phyloP scores from a whole-genome alignment of 176 grass and related monocot species.

The Thinopyrum elongatum region DNA sequence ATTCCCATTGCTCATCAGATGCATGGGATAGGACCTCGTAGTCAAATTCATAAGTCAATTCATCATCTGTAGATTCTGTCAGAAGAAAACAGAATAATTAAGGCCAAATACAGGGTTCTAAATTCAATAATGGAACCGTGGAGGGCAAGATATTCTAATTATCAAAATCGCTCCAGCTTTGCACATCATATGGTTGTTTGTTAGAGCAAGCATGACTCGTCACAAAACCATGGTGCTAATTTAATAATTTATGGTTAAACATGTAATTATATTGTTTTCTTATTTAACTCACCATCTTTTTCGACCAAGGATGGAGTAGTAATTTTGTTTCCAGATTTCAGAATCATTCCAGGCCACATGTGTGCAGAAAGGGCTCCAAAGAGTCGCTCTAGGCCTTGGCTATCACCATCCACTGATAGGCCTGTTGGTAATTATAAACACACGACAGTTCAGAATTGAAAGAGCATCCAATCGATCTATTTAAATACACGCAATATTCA shows the following conservation, averaged over 20 bases:
- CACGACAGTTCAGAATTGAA: neutral
- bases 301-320: constrained; percentile 60
- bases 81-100: constrained; percentile 40
- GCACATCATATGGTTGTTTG: constrained; percentile 6
- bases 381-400: constrained; percentile 89
- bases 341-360: constrained; percentile 98
- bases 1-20: constrained; percentile 80
- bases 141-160: neutral
- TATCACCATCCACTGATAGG: constrained; percentile 90
- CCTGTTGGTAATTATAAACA: constrained; percentile 41
- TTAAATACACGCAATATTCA: neutral
- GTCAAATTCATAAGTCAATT: constrained; percentile 73
- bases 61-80: constrained; percentile 82
- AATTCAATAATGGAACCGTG: neutral
- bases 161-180: neutral
- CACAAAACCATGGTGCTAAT: neutral
- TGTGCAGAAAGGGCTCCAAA: constrained; percentile 88
- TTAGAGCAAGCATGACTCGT: neutral
- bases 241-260: neutral
- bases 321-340: constrained; percentile 87
- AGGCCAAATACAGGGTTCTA: neutral
- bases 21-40: constrained; percentile 91
- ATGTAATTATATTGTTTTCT: neutral
- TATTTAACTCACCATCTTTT: constrained; percentile 66
- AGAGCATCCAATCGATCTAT: neutral